phyloP scores from a whole-genome alignment of 306 rosid species.

The Hylodesmum podocarpum region DNA sequence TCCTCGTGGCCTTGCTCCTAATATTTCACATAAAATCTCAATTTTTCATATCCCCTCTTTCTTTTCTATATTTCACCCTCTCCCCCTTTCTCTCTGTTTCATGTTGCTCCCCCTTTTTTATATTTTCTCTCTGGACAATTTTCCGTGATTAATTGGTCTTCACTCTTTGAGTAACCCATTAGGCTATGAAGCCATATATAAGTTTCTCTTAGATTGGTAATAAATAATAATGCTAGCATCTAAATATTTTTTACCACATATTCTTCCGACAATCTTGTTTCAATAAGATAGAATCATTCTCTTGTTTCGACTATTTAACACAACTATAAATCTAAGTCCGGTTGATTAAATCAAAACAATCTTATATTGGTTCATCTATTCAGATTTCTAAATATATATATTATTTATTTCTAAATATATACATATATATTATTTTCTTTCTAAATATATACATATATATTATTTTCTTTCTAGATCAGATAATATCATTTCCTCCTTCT shows the following conservation, averaged over 20 bases:
- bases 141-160: conserved; percentile 1
- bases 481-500: too few relatives aligned
- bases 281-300: too few relatives aligned
- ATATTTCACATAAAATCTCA: conserved; percentile 25
- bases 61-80: background rate
- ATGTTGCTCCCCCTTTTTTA: conserved; percentile 5
- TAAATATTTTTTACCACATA: too few relatives aligned
- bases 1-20: conserved; percentile 47
- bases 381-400: background rate
- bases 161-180: conserved; percentile 4
- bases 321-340: too few relatives aligned
- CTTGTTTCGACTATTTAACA: too few relatives aligned
- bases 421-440: too few relatives aligned
- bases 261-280: too few relatives aligned
- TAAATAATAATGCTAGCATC: background rate
- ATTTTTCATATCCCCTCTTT: conserved; percentile 3
- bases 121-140: background rate
- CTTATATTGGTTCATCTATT: too few relatives aligned
- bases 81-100: conserved; percentile 13
- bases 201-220: background rate
- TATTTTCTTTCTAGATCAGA: too few relatives aligned
- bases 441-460: background rate
- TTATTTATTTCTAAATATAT: too few relatives aligned
- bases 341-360: too few relatives aligned
- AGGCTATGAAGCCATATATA: background rate